phyloP scores from a whole-genome alignment of 2,329 filamentous ascomycete genomes.

The Microascus cirrosus region DNA sequence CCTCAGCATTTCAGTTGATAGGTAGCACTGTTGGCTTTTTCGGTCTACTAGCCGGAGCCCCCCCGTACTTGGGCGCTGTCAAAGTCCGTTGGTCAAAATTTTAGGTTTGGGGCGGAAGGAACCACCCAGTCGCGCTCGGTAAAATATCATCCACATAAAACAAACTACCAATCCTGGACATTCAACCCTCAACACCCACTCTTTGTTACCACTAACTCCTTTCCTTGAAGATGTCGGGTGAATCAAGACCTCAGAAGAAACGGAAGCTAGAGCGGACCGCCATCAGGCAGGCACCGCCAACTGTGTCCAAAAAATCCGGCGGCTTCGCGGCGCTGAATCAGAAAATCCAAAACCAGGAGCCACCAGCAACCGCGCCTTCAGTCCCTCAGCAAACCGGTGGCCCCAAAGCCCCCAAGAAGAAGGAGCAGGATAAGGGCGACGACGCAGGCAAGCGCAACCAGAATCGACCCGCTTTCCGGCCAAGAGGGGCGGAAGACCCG shows the following conservation, averaged over 20 bases:
- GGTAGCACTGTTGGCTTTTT: too few relatives aligned
- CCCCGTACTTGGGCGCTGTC: too few relatives aligned
- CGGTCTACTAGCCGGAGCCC: too few relatives aligned
- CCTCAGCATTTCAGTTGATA: too few relatives aligned
- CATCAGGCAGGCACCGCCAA: neutral
- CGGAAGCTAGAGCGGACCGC: neutral
- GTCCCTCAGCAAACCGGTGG: neutral
- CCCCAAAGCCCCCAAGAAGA: neutral
- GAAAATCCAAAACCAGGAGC: neutral
- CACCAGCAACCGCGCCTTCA: neutral
- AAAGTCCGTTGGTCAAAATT: neutral
- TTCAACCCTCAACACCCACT: neutral
- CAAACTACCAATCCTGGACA: neutral
- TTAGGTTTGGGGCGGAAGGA: neutral
- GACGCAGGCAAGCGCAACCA: neutral
- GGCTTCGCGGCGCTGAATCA: neutral
- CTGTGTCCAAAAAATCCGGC: neutral
- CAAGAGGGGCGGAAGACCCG: constrained; percentile 1
- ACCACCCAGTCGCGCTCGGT: neutral
- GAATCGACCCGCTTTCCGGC: neutral
- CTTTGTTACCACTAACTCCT: neutral
- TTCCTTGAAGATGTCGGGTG: neutral
- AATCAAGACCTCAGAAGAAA: neutral
- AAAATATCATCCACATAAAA: neutral
- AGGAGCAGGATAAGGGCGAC: neutral